A percentile compares a stretch with the other conserved stretches of the same genome.
Conservation (phyloP, 177 flowering plant species). For the Telopea speciosissima region DNA sequence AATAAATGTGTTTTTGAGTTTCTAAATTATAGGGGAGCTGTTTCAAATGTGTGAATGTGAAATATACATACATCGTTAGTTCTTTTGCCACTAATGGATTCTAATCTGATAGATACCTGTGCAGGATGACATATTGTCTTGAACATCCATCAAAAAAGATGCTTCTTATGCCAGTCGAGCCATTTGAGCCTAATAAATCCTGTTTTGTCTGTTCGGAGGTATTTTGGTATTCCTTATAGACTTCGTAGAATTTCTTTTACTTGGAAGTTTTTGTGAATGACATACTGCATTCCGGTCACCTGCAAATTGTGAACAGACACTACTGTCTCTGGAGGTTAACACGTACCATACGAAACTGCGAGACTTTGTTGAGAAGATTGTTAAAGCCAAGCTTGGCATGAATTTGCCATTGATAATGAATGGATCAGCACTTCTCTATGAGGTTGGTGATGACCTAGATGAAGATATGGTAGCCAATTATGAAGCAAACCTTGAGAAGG, state of each 20-base stretch:
- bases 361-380: slow-evolving; percentile 89
- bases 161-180: slow-evolving; percentile 98
- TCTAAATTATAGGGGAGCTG: not conserved
- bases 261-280: not conserved
- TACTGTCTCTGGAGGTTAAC: slow-evolving; percentile 75
- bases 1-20: not conserved
- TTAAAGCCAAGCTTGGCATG: slow-evolving; percentile 89
- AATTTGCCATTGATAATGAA: slow-evolving; percentile 73
- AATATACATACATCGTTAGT: not conserved
- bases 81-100: not conserved
- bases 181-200: slow-evolving; percentile 88
- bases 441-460: slow-evolving; percentile 97
- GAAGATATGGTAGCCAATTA: slow-evolving; percentile 70
- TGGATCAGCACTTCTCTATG: slow-evolving; percentile 77
- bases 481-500: slow-evolving; percentile 87
- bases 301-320: slow-evolving; percentile 46
- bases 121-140: slow-evolving; percentile 89
- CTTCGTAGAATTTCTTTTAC: not conserved
- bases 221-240: not conserved
- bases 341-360: slow-evolving; percentile 63
- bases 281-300: slow-evolving; percentile 7
- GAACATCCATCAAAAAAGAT: slow-evolving; percentile 75
- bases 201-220: slow-evolving; percentile 99
- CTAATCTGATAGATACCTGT: slow-evolving; percentile 9
- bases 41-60: not conserved